These are phyloP conservation scores for Gnaphalium uliginosum DNA, from an alignment of 129 eudicot species.

Conservation along the genomic window DNA sequence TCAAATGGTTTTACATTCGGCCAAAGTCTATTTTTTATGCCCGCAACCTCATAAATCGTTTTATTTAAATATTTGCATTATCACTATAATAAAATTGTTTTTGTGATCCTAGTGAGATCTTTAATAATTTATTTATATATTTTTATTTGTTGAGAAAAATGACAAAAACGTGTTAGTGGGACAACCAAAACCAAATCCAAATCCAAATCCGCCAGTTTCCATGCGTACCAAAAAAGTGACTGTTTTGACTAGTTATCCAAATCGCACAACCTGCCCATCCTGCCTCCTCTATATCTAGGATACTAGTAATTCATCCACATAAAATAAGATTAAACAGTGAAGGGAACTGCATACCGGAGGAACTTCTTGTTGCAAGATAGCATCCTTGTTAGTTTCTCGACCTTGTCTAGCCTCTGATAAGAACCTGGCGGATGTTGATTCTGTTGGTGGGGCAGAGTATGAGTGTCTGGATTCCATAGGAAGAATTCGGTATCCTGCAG, in stretches of 20 bases:
- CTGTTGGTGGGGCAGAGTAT: slow-evolving; percentile 49
- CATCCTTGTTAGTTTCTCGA: slow-evolving; percentile 54
- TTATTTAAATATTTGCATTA: not conserved
- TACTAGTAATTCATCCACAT: slow-evolving; percentile 10
- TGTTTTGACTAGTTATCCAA: not conserved
- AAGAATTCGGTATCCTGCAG: slow-evolving; percentile 51
- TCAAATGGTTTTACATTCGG: not conserved
- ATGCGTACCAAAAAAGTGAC: not conserved
- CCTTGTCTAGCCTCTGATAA: slow-evolving; percentile 48
- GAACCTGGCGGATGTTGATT: slow-evolving; percentile 51
- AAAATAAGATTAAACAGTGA: not conserved
- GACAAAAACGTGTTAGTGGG: not conserved
- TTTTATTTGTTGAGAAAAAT: not conserved
- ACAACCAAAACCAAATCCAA: not conserved
- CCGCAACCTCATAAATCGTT: not conserved
- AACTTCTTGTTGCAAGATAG: slow-evolving; percentile 59
- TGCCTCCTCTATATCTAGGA: slow-evolving; percentile 4
- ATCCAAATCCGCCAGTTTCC: not conserved
- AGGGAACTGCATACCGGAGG: slow-evolving; percentile 55
- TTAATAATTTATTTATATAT: not conserved
- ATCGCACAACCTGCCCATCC: not conserved
- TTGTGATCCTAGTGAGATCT: not conserved
- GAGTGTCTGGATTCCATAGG: slow-evolving; percentile 64
- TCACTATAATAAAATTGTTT: not conserved
- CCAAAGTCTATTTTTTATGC: not conserved